Base-by-base conservation (phyloP, 1,284 basidiomycete species). In the Agaricales sp. region DNA sequence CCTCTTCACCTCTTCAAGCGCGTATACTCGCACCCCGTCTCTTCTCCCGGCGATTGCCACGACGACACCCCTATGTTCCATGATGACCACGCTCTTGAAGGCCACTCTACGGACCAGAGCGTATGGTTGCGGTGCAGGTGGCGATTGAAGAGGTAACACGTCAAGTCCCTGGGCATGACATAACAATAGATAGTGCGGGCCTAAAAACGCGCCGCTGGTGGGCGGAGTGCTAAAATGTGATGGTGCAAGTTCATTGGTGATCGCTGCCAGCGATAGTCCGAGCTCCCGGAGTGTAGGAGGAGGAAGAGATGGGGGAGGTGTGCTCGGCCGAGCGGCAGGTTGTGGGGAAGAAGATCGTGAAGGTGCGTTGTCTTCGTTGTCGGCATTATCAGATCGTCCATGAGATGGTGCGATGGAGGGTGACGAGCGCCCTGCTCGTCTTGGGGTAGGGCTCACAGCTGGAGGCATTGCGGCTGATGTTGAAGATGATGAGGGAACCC, bases 11-110 rank as follows among this genome's bases (percentile, higher is more conserved):
- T 90, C 87, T 53, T 90, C 87, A 16, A 90, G 67, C 12, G 87
- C 87, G 62, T 90, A 90, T 20, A 90, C 87, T 38, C 87, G 74
- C 37, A 90, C 87, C 2, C 87, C 87, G 55, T 90, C 86, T 56
- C 87, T 69, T 52, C 87, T 69, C 13, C 87, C 87, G 12, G 87
- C 87, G 54, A 90, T 88, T 14, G 87, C 87, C 12, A 90, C 87
- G 18, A 90, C 67, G 1, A 90, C 87, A 6, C 86, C 87, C 25
- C 87, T 79, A 57, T 90, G 85, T 57, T 90, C 87, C 87, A 90
- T 90, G 14, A 90, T 80, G 1, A 90, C 83, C n/a, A 90, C 80
- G 51, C 76, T 80, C 61, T 88, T 89, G 65, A 90, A 90, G 39
- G 75, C 73, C 41, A 88, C 85, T 48, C 87, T 73, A 22, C 87